phyloP scores from a whole-genome alignment of 192 early-diverging fungal species.

The Coemansia sp. region DNA sequence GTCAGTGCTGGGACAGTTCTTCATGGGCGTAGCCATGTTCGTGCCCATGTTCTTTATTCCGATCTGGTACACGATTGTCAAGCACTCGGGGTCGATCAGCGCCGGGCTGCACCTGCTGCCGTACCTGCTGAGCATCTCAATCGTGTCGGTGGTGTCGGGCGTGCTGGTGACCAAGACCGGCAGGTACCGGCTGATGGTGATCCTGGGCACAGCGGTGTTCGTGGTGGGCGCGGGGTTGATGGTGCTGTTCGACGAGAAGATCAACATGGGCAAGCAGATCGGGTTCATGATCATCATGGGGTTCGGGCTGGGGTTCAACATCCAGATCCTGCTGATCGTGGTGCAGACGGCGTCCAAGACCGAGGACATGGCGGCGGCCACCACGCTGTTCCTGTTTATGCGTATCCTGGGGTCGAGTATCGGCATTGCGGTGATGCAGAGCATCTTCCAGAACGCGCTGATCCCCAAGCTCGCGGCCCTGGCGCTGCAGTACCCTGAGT shows the following conservation, averaged over 20 bases:
- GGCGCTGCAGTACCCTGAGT: constrained; percentile 18
- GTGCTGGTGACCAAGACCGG: constrained; percentile 55
- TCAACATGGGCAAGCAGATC: constrained; percentile 50
- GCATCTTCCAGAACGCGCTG: constrained; percentile 53
- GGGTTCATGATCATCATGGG: constrained; percentile 57
- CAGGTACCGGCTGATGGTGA: constrained; percentile 49
- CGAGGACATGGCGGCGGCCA: constrained; percentile 63
- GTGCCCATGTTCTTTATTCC: constrained; percentile 61
- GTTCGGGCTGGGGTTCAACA: constrained; percentile 57
- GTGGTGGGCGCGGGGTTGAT: constrained; percentile 58
- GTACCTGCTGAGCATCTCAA: constrained; percentile 56
- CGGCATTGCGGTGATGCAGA: constrained; percentile 58
- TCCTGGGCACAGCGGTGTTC: constrained; percentile 55
- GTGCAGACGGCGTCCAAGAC: constrained; percentile 61
- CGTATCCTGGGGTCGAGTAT: constrained; percentile 60
- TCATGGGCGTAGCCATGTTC: constrained; percentile 59
- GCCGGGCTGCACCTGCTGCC: constrained; percentile 66
- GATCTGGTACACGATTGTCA: constrained; percentile 62
- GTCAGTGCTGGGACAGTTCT: constrained; percentile 51
- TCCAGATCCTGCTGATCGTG: constrained; percentile 63
- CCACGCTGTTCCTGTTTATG: constrained; percentile 63
- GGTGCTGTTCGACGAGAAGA: constrained; percentile 55
- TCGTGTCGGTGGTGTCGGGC: constrained; percentile 55
- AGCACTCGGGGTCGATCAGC: constrained; percentile 51
- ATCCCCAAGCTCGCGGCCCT: constrained; percentile 21